phyloP scores from a whole-genome alignment of 306 rosid species.

The Quercus cerris region DNA sequence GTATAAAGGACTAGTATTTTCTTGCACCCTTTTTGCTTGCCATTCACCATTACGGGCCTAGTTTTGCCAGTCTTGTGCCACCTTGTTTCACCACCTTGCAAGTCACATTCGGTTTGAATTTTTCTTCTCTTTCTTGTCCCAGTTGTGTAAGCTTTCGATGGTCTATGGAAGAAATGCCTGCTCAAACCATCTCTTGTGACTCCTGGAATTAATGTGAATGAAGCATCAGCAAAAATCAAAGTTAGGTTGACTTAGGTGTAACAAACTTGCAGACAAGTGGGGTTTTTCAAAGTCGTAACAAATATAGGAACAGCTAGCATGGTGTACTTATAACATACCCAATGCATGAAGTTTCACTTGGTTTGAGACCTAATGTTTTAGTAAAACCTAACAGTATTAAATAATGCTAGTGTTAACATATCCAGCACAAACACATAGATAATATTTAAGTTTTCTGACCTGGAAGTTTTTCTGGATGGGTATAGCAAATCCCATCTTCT shows the following conservation, averaged over 20 bases:
- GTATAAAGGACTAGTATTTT: slow-evolving; percentile 89
- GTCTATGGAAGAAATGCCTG: slow-evolving; percentile 95
- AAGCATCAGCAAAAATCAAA: slow-evolving; percentile 28
- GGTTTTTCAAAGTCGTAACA: slow-evolving; percentile 25
- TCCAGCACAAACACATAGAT: not conserved
- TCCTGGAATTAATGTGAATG: slow-evolving; percentile 37
- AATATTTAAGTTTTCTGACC: slow-evolving; percentile 35
- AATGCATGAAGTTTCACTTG: not conserved
- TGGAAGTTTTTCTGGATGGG: slow-evolving; percentile 99
- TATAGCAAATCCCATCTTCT: slow-evolving; percentile 98
- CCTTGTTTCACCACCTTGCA: slow-evolving; percentile 85
- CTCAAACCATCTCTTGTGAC: slow-evolving; percentile 90
- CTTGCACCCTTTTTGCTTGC: slow-evolving; percentile 93
- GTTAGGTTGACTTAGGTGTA: slow-evolving; percentile 69
- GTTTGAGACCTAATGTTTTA: not conserved
- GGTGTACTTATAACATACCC: not conserved
- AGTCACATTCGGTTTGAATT: slow-evolving; percentile 79
- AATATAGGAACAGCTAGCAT: not conserved
- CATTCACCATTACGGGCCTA: slow-evolving; percentile 80
- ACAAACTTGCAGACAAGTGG: slow-evolving; percentile 30
- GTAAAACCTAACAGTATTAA: slow-evolving; percentile 16
- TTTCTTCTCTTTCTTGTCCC: slow-evolving; percentile 96
- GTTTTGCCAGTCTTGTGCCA: slow-evolving; percentile 99
- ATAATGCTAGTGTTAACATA: not conserved
- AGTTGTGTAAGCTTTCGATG: slow-evolving; percentile 96